Evolutionary conservation across 2,329 filamentous ascomycete species (phyloP).

Genomic region (Eurotiales sp.): DNA sequence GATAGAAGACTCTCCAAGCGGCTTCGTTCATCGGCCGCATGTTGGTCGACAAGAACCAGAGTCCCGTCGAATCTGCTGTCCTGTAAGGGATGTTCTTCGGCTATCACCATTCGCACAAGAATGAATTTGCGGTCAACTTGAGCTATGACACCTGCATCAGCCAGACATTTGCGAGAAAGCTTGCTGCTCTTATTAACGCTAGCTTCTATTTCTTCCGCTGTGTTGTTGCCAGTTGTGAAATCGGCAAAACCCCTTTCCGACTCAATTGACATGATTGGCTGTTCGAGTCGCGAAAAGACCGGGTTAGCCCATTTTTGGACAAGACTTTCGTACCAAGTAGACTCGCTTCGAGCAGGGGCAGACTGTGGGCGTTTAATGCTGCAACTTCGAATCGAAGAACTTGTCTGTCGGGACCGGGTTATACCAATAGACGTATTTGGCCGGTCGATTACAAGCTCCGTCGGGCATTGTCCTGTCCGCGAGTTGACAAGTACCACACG

Average conservation of each 20-base stretch:
- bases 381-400: conserved; percentile 13
- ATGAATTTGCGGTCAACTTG: conserved; percentile 94
- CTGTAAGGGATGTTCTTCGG: background rate
- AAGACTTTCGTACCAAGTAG: conserved; percentile 59
- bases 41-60: conserved; percentile 82
- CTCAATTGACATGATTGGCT: conserved; percentile 38
- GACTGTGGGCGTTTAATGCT: conserved; percentile 18
- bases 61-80: conserved; percentile 24
- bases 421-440: conserved; percentile 13
- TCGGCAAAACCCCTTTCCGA: conserved; percentile 15
- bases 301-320: conserved; percentile 71
- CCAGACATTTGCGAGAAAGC: conserved; percentile 61
- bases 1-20: conserved; percentile 70
- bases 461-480: conserved; percentile 32
- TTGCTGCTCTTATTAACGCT: conserved; percentile 28
- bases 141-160: conserved; percentile 62
- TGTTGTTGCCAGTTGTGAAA: background rate
- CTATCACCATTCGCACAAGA: conserved; percentile 55
- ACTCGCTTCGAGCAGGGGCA: conserved; percentile 16
- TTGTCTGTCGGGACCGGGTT: conserved; percentile 18
- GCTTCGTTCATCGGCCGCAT: conserved; percentile 87
- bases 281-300: conserved; percentile 57
- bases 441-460: conserved; percentile 17
- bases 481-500: conserved; percentile 29
- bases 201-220: background rate